Conservation (phyloP, 768 basidiomycete genomes). For the Kwoniella pini region DNA sequence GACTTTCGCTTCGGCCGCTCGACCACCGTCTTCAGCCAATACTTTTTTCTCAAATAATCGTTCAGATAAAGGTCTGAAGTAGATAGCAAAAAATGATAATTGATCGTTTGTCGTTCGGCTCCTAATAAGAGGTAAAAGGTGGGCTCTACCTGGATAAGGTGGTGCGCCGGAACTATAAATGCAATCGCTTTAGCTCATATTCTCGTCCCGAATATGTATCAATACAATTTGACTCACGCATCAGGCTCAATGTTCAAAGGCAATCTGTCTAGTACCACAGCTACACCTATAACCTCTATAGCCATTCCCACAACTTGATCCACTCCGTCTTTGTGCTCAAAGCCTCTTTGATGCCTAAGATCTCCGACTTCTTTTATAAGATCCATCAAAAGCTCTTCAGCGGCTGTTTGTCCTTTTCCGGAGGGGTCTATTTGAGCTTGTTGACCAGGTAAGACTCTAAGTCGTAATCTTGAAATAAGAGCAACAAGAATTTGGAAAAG, state of each 20-base stretch:
- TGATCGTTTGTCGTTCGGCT: constrained; percentile 72
- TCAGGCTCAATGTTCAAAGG: constrained; percentile 84
- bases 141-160: constrained; percentile 83
- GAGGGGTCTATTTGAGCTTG: constrained; percentile 52
- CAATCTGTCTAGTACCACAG: constrained; percentile 68
- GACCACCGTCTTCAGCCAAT: constrained; percentile 66
- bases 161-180: constrained; percentile 48
- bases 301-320: constrained; percentile 77
- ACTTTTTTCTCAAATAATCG: constrained; percentile 85
- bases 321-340: constrained; percentile 86
- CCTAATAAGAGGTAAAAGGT: constrained; percentile 81
- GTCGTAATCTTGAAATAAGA: constrained; percentile 65
- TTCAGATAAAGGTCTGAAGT: constrained; percentile 93
- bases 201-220: background rate
- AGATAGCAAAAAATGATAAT: constrained; percentile 78
- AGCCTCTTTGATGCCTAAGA: constrained; percentile 72
- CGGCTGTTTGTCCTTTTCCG: constrained; percentile 60
- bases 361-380: constrained; percentile 72
- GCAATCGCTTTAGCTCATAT: background rate
- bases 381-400: constrained; percentile 69
- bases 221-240: constrained; percentile 61
- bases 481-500: constrained; percentile 72
- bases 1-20: constrained; percentile 79
- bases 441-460: constrained; percentile 55
- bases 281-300: constrained; percentile 82